Evolutionary conservation across 2,329 filamentous ascomycete genomes (phyloP), one percentile per base, ranked within the genome.

Genomic region (Cladorrhinum sp.): DNA sequence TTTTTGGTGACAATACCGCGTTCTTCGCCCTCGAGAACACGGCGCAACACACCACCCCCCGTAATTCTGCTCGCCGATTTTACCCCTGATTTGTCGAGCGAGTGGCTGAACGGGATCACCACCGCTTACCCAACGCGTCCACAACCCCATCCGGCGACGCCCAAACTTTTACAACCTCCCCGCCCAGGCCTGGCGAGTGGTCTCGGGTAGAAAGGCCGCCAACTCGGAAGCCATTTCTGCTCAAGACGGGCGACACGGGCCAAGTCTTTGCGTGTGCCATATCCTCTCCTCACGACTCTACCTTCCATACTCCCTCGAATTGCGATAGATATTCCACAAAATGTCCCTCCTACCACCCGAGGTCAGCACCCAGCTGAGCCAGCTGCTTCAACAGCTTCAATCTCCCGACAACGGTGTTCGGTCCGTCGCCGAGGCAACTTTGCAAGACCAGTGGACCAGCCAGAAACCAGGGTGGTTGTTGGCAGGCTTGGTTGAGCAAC

Each of bases 401-500:
- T 94, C 91, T 53, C 79, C 92, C 69, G 94, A 99, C 79, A 99
- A 99, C 79, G 82, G 82, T 61, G 83, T 91, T 69, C 89, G 95
- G 73, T 86, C 90, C 28, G 86, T 91, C 75, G 94, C 94, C 57
- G 95, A 99, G 77, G 91, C 96, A 66, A 89, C 93, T 74, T 81
- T 99, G 65, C 91, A 92, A 75, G 91, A 86, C 76, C 93, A 92
- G 81, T 99, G 95, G 95, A 90, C 92, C 36, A 79, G 80, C 64
- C 83, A 86, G 60, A 86, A 90, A 63, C 93, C 95, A 36, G 93
- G 97, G 71, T 83, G 96, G 69, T 82, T 98, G 68, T 80, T 99
- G 73, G 95, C 98, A 89, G 95, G 93, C 66, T 80, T 99, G 69
- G 93, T 90, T 46, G 95, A 98, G 79, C 94, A 98, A 77, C 87